Evolutionary conservation across 23 red algal species (phyloP).

Genomic region (Pyropia haitanensis): DNA sequence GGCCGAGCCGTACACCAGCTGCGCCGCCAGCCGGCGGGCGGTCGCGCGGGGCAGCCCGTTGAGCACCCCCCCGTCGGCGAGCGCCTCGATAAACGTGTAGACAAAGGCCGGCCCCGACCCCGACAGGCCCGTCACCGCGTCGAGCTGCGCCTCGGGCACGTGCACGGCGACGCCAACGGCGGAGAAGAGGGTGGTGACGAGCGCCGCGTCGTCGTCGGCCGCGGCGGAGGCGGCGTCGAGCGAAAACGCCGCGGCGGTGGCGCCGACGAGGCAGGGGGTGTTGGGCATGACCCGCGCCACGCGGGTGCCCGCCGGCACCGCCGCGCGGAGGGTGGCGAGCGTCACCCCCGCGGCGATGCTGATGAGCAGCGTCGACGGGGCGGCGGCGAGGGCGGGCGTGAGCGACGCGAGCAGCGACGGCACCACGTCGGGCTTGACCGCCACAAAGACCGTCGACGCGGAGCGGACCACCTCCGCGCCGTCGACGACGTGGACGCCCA

Average conservation of each 20-base stretch:
- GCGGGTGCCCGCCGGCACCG: background rate
- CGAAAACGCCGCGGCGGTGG: slow-evolving; percentile 42
- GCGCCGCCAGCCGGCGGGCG: slow-evolving; percentile 58
- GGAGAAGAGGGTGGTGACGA: slow-evolving; percentile 34
- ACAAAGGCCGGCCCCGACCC: slow-evolving; percentile 92
- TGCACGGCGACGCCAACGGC: slow-evolving; percentile 39
- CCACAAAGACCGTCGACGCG: slow-evolving; percentile 39
- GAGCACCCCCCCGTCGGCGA: slow-evolving; percentile 79
- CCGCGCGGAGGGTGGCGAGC: slow-evolving; percentile 16
- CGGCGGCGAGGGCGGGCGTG: background rate
- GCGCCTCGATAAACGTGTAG: slow-evolving; percentile 94
- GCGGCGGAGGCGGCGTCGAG: slow-evolving; percentile 11
- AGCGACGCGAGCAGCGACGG: slow-evolving; percentile 16
- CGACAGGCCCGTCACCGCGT: slow-evolving; percentile 89
- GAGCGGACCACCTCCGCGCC: slow-evolving; percentile 10
- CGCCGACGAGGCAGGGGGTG: slow-evolving; percentile 72
- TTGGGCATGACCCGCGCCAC: slow-evolving; percentile 85
- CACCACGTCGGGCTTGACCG: slow-evolving; percentile 67
- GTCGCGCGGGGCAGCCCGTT: slow-evolving; percentile 51
- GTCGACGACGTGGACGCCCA: slow-evolving; percentile 23
- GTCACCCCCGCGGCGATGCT: slow-evolving; percentile 89
- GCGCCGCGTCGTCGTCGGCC: slow-evolving; percentile 5
- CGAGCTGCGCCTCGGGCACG: slow-evolving; percentile 71
- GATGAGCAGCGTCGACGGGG: slow-evolving; percentile 22
- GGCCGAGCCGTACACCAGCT: slow-evolving; percentile 78